Evolutionary conservation across 164 flowering plant species (phyloP).

Genomic region (Annona cherimola): DNA sequence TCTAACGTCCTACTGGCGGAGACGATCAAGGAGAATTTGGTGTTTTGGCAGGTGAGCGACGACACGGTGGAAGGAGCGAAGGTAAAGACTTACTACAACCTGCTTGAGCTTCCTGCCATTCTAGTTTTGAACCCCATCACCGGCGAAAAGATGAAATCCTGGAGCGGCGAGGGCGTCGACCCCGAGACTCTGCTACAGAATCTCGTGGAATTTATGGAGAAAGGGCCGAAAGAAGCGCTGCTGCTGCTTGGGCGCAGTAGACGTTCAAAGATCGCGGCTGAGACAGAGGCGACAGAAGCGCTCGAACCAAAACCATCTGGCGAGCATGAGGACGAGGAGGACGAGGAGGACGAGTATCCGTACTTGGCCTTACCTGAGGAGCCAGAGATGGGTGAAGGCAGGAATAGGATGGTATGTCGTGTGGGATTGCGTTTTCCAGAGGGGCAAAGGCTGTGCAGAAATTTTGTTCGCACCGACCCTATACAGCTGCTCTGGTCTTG

Average conservation of each 20-base stretch:
- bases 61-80: constrained; percentile 85
- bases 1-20: constrained; percentile 90
- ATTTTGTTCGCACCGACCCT: constrained; percentile 65
- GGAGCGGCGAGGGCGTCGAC: constrained; percentile 82
- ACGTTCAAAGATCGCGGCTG: neutral
- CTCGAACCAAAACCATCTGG: no score
- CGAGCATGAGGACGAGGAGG: neutral
- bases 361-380: constrained; percentile 81
- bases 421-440: constrained; percentile 89
- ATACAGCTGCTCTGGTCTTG: constrained; percentile 95
- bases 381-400: constrained; percentile 60
- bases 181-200: constrained; percentile 84
- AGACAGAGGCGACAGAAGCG: neutral
- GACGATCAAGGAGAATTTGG: constrained; percentile 63
- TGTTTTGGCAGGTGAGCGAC: constrained; percentile 93
- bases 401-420: constrained; percentile 73
- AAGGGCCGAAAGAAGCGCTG: constrained; percentile 60
- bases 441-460: constrained; percentile 81
- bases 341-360: neutral
- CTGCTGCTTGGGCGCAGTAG: constrained; percentile 7
- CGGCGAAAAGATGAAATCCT: constrained; percentile 81
- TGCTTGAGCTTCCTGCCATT: constrained; percentile 64
- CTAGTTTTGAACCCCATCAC: constrained; percentile 88
- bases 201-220: constrained; percentile 70
- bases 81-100: constrained; percentile 78